These are phyloP conservation scores for Colletotrichum sublineola DNA, from an alignment of 2,329 filamentous ascomycete genomes.

Conservation along the genomic window DNA sequence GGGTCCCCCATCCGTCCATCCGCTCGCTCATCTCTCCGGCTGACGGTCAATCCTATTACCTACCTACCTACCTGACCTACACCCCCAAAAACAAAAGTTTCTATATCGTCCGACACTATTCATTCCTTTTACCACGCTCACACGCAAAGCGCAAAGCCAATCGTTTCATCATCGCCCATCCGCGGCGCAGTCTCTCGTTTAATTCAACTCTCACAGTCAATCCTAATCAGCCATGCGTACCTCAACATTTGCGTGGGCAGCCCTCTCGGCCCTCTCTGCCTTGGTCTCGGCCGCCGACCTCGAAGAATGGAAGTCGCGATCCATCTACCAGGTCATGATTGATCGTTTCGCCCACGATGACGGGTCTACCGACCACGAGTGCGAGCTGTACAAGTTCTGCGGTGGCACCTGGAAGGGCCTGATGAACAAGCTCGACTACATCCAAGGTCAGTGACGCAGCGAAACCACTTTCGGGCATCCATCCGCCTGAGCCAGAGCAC, in stretches of 20 bases:
- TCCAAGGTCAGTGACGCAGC: constrained; percentile 52
- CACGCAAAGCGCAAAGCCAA: constrained; percentile 23
- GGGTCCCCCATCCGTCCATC: constrained; percentile 26
- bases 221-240: constrained; percentile 22
- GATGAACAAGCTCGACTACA: constrained; percentile 63
- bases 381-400: constrained; percentile 59
- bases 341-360: constrained; percentile 58
- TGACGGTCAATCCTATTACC: constrained; percentile 7
- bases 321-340: constrained; percentile 62
- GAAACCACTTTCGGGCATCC: not conserved
- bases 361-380: constrained; percentile 58
- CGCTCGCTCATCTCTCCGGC: constrained; percentile 25
- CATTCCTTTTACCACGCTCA: constrained; percentile 36
- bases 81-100: constrained; percentile 12
- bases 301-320: constrained; percentile 47
- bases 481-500: not conserved
- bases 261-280: constrained; percentile 31
- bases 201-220: constrained; percentile 6
- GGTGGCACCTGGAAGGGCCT: constrained; percentile 65
- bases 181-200: constrained; percentile 39
- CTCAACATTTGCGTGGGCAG: constrained; percentile 37
- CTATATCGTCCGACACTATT: constrained; percentile 38
- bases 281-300: constrained; percentile 32
- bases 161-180: constrained; percentile 26
- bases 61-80: not conserved